These are phyloP conservation scores for Musa beccarii DNA, from an alignment of 176 grass and related monocot species.

Conservation along the genomic window DNA sequence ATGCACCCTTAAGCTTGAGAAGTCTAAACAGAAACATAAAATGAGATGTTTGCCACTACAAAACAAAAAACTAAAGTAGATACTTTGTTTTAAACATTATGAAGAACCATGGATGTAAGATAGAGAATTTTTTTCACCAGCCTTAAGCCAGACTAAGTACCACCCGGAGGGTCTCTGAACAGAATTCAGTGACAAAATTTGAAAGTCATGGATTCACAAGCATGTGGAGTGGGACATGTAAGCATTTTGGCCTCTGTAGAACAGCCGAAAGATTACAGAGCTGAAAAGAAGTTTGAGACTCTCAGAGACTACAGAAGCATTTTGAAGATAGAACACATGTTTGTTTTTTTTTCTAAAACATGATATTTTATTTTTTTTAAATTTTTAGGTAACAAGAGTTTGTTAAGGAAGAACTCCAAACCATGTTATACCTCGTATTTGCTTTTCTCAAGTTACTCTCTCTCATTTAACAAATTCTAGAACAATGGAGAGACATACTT, in stretches of 20 bases:
- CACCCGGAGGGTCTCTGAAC: background rate
- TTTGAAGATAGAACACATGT: background rate
- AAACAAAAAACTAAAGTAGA: background rate
- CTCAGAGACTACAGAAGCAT: background rate
- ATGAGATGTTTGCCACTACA: background rate
- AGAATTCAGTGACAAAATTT: background rate
- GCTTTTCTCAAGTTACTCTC: background rate
- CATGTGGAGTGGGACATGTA: background rate
- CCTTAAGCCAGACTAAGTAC: background rate
- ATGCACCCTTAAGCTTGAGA: background rate
- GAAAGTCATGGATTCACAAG: background rate
- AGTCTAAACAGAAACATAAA: background rate
- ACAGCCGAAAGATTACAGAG: background rate
- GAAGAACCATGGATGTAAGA: background rate
- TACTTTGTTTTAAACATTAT: background rate
- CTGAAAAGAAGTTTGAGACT: background rate
- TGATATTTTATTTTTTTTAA: background rate
- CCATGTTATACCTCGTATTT: background rate
- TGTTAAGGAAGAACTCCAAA: background rate
- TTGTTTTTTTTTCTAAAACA: background rate
- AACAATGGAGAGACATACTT: slow-evolving; percentile 50
- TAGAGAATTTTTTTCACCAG: background rate
- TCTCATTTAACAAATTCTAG: slow-evolving; percentile 12
- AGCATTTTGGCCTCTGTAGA: background rate
- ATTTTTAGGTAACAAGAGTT: background rate